Conservation (phyloP, 768 basidiomycete species). For the Rhizopogon vulgaris region DNA sequence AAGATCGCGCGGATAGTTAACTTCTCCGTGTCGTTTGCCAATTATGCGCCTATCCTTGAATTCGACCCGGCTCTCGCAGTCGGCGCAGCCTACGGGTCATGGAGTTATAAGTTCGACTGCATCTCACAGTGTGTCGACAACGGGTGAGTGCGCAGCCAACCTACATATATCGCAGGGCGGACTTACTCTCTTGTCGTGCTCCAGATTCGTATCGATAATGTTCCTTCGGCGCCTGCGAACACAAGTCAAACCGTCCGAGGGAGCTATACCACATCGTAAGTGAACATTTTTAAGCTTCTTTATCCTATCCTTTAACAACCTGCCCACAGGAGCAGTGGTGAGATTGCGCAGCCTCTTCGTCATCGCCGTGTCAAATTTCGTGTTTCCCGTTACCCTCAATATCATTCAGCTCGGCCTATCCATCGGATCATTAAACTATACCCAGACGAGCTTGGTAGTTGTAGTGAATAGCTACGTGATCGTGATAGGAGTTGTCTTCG, state of each 20-base stretch:
- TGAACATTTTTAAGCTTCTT: neutral
- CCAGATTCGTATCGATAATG: constrained; percentile 21
- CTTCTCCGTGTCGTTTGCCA: constrained; percentile 9
- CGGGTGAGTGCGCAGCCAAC: too few relatives aligned
- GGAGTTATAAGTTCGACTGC: neutral
- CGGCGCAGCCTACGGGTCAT: neutral
- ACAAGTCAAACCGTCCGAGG: neutral
- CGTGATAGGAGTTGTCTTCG: constrained; percentile 32
- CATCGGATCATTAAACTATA: neutral
- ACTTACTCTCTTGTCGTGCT: neutral
- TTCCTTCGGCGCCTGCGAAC: constrained; percentile 19
- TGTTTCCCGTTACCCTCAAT: constrained; percentile 31
- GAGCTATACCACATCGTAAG: neutral
- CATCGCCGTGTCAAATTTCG: constrained; percentile 31
- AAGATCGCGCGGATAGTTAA: constrained; percentile 25
- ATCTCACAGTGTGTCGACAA: too few relatives aligned
- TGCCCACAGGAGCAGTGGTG: neutral
- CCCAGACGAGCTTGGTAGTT: constrained; percentile 2
- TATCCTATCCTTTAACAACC: neutral
- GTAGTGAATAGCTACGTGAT: constrained; percentile 22
- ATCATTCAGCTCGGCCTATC: constrained; percentile 22
- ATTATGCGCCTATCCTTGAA: constrained; percentile 2
- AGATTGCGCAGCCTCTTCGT: constrained; percentile 27
- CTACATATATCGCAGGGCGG: neutral
- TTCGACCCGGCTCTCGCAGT: neutral